Base-by-base conservation (phyloP, 805 yeast genomes). In the Monosporozyma aquatica region DNA sequence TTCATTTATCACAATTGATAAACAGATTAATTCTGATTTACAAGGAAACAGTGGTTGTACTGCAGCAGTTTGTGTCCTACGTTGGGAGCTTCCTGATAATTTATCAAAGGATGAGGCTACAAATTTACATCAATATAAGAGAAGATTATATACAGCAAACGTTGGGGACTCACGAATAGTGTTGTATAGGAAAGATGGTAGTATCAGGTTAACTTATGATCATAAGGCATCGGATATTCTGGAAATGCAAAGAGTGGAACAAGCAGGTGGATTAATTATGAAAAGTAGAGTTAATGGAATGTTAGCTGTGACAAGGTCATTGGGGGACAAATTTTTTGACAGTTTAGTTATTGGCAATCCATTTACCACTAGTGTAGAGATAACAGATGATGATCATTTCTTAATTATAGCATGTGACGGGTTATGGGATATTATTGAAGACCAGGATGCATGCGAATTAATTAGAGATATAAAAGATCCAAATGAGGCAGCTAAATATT, bases 401-500 rank as follows among this genome's bases (percentile, higher is more conserved):
- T 61, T 90, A 55, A 87, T 90, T 39, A 66, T 90, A 45, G 97
- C 97, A 0, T 92, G 97, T 61, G 98, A 90, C 62, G 98, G 98
- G 0, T 66, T 90, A 9, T 90, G 97, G 97, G 98, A 90, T 61
- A 97, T 90, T 4, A 73, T 89, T 40, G 71, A 79, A 7, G 98
- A 92, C 58, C 82, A 77, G 49, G 75, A 76, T 43, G 97, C 97
- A 0, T 84, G 92, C 44, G 80, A 80, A 43, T 61, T 81, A 50
- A 80, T 86, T 4, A 67, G 70, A 38, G 70, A 71, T 32, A 65
- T 75, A 10, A 43, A 54, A 7, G 78, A 80, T 51, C 81, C 92
- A 1, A 71, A 76, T 35, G 63, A 64, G 37, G 95, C 92, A 1
- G 81, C 94, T 13, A 71, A 75, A 44, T 68, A 65, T 24, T 68